Evolutionary conservation across 108 stramenopile genomes (phyloP).

Genomic region (Conticribra weissflogii): DNA sequence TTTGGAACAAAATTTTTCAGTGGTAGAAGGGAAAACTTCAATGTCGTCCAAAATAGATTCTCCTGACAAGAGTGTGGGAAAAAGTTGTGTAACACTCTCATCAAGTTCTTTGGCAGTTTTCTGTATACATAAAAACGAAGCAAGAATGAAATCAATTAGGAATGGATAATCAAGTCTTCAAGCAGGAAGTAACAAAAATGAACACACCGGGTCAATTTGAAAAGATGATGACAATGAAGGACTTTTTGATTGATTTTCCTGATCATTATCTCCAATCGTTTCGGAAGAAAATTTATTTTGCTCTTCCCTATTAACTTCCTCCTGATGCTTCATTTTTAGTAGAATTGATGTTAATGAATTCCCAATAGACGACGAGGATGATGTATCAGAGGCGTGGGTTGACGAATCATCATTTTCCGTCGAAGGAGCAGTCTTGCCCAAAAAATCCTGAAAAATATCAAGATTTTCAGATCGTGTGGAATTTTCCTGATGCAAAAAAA

Average conservation of each 20-base stretch:
- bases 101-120: conserved; percentile 44
- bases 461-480: conserved; percentile 15
- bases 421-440: too few relatives aligned
- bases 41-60: conserved; percentile 25
- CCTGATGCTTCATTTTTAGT: conserved; percentile 39
- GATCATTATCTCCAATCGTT: not conserved
- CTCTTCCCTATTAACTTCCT: conserved; percentile 42
- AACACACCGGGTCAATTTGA: conserved; percentile 41
- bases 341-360: conserved; percentile 29
- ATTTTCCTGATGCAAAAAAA: conserved; percentile 39
- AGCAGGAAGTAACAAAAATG: not conserved
- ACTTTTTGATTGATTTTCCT: not conserved
- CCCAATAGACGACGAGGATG: conserved; percentile 1
- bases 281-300: not conserved
- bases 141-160: not conserved
- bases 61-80: not conserved
- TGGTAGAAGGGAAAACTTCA: conserved; percentile 11
- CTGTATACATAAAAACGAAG: conserved; percentile 1
- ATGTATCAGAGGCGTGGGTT: not conserved
- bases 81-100: conserved; percentile 26
- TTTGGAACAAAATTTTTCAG: not conserved
- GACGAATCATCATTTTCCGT: not conserved
- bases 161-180: not conserved
- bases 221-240: conserved; percentile 2
- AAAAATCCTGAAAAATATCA: too few relatives aligned